Base-by-base conservation (phyloP, 106 monocot genomes). In the Acorus gramineus region DNA sequence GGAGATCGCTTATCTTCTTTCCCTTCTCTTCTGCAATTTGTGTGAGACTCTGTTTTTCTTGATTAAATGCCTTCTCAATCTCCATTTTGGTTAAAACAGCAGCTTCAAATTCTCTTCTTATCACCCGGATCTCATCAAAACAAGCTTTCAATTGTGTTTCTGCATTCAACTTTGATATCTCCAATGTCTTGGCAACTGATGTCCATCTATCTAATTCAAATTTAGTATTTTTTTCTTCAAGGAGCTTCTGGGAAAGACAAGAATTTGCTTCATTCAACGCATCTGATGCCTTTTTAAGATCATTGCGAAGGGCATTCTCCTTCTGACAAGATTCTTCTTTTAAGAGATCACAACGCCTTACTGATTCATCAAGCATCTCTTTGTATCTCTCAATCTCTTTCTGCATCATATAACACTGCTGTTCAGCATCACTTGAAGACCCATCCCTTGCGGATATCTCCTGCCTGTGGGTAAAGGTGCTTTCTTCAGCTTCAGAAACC, bases 121-220 rank as follows among this genome's bases (percentile, higher is more conserved):
- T 42, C 44, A n/a, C 11, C 4, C 59, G 43, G 42, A 8, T 73
- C 44, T 80, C 88, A 65, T 76, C 69, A 56, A 44, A 50, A 11
- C 44, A 63, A 43, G 42, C 9, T 53, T 72, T 66, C 56, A 73
- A 50, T 65, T 81, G 68, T 66, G n/a, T 59, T 66, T 71, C 71
- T 49, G 74, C 59, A 54, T 76, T 73, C 70, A 48, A 55, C 53
- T 69, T 83, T 44, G 56, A 13, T 52, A 79, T 82, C 58, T 80
- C 72, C 65, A 79, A 46, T 59, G 59, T 48, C 63, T 75, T 73
- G 5, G 66, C 42, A 45, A 64, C 64, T 50, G 53, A 53, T 57
- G 65, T 82, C 69, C 69, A 66, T 7, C 71, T 59, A 44, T 66
- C 59, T 4, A 85, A 54, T 73, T 80, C 77, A 82, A 74, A 71